Base-by-base conservation (phyloP, 1,139 yeast genomes). In the Chernovozyma aurita region DNA sequence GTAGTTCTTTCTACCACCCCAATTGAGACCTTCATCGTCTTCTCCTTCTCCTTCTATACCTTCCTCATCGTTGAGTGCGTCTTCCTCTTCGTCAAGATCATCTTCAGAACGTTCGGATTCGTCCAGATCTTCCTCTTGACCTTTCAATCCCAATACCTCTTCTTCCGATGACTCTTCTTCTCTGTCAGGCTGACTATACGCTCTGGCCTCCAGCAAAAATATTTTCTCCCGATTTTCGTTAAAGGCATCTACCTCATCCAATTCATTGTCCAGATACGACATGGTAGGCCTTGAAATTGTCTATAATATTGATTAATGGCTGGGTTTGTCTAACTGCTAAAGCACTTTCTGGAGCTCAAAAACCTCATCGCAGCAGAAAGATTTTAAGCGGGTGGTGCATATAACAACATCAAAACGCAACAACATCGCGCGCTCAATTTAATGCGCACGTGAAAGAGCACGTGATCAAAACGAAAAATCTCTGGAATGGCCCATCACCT, bases 1-100 rank as follows among this genome's bases (percentile, higher is more conserved):
- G 58, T 87, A 90, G 48, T 85, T 81, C 45, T 76, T 73, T 21
- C 78, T 73, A 3, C 76, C 66, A 33, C 98, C 97, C 97, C 98
- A 90, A 6, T 84, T 84, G 40, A 69, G 70, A 17, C 55, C 65
- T 24, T 71, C 81, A 26, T 72, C 79, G 4, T 70, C 81, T 9
- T 48, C 59, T 8, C 70, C 76, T 28, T 65, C 80, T 2, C 61
- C 76, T 1, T 59, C 75, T 2, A 64, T 74, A 3, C 61, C 76
- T 2, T 61, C 75, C 3, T 59, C 66, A 4, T 52, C 63, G 7
- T 51, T 58, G n/a, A 50, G 63, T 0, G 52, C 62, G 1, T 48
- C 58, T 16, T 55, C 70, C 2, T 55, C 63, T 13, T 59, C 66
- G 7, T 58, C 66, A 18, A 58, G 66, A 12, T 57, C 65, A 17